phyloP scores from a whole-genome alignment of 495 filamentous ascomycete species.

The Chlorociboria aeruginascens region DNA sequence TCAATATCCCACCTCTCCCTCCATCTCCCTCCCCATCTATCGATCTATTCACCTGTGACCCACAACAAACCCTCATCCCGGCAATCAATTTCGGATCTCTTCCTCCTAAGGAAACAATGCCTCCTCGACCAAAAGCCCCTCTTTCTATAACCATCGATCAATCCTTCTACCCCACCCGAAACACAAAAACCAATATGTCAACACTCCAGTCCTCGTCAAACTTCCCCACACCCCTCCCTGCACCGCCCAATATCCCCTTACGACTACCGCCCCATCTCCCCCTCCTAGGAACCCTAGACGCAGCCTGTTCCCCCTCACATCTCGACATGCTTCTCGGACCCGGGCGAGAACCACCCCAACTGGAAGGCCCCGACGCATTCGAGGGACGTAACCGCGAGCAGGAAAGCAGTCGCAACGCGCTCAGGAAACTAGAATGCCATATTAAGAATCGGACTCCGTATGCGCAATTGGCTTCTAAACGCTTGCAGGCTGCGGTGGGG shows the following conservation, averaged over 20 bases:
- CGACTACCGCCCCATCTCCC: neutral
- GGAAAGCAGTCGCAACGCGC: neutral
- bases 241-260: neutral
- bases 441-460: constrained; percentile 3
- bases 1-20: too few species aligned
- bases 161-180: neutral
- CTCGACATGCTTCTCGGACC: neutral
- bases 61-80: too few species aligned
- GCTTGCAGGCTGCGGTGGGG: constrained; percentile 12
- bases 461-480: neutral
- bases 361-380: neutral
- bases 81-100: too few species aligned
- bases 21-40: too few species aligned
- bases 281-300: neutral
- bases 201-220: neutral
- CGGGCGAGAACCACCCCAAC: neutral
- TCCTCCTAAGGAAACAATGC: neutral
- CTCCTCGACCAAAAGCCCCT: neutral
- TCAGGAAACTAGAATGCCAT: neutral
- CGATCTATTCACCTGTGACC: too few species aligned
- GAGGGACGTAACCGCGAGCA: neutral
- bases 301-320: neutral
- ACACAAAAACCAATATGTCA: neutral
- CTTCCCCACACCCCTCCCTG: neutral
- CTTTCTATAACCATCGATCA: neutral